phyloP scores from a whole-genome alignment of 2,329 filamentous ascomycete species.

The Septoria petroselini region DNA sequence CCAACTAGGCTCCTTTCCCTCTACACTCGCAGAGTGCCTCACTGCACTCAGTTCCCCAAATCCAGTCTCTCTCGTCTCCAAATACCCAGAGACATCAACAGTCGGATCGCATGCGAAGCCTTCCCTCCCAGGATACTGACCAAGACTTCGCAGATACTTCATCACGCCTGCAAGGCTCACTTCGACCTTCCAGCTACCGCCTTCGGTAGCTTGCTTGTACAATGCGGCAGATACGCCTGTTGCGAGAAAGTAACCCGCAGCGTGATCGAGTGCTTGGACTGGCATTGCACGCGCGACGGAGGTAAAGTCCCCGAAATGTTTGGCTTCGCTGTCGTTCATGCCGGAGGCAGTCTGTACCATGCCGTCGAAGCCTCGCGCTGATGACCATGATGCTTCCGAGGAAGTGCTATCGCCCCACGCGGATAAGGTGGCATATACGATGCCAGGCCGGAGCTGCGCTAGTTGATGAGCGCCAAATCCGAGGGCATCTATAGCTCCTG shows the following conservation, averaged over 20 bases:
- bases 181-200: conserved; percentile 52
- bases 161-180: conserved; percentile 56
- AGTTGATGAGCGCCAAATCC: conserved; percentile 45
- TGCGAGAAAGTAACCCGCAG: conserved; percentile 54
- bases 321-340: conserved; percentile 56
- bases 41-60: conserved; percentile 52
- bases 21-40: conserved; percentile 49
- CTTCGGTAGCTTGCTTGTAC: conserved; percentile 46
- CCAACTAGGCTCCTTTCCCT: conserved; percentile 50
- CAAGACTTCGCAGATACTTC: conserved; percentile 56
- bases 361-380: conserved; percentile 55
- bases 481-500: conserved; percentile 46
- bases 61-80: conserved; percentile 46
- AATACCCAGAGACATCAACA: conserved; percentile 30
- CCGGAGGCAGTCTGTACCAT: conserved; percentile 56
- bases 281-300: conserved; percentile 40
- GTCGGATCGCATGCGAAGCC: conserved; percentile 41
- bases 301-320: conserved; percentile 44
- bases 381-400: conserved; percentile 47
- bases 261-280: conserved; percentile 58
- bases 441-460: conserved; percentile 41
- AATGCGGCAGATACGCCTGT: conserved; percentile 53
- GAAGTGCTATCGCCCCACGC: conserved; percentile 48
- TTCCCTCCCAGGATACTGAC: conserved; percentile 46
- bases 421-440: conserved; percentile 53